phyloP scores from a whole-genome alignment of 495 filamentous ascomycete species.

The Halenospora varia region DNA sequence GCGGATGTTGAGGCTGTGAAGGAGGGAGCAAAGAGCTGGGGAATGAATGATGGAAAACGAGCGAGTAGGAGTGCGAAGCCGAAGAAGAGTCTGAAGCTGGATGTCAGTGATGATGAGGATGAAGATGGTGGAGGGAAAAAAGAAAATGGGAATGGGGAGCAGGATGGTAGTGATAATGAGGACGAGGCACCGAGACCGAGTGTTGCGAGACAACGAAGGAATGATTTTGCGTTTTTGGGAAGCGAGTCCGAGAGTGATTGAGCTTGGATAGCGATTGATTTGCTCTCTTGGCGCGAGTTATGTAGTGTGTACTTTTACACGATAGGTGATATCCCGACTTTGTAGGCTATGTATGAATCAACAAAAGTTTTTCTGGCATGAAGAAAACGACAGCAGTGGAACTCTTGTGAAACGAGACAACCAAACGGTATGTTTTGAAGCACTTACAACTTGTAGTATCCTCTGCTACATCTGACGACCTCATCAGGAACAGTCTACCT shows the following conservation, averaged over 20 bases:
- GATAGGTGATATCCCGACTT: too few relatives aligned
- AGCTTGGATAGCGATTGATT: too few relatives aligned
- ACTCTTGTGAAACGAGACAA: too few relatives aligned
- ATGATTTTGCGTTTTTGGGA: conserved; percentile 24
- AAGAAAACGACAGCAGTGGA: too few relatives aligned
- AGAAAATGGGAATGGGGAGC: conserved; percentile 35
- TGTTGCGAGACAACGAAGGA: conserved; percentile 19
- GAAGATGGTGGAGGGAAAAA: conserved; percentile 41
- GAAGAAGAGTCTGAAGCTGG: conserved; percentile 21
- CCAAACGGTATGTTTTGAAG: too few relatives aligned
- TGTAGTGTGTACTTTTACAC: too few relatives aligned
- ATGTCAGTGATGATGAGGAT: conserved; percentile 32
- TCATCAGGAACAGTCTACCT: too few relatives aligned
- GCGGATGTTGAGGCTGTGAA: conserved; percentile 79
- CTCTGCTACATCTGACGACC: too few relatives aligned
- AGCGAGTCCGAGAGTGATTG: conserved; percentile 16
- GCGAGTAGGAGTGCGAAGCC: conserved; percentile 27
- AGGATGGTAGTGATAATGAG: conserved; percentile 17
- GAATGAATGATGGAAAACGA: conserved; percentile 37
- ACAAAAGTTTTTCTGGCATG: too few relatives aligned
- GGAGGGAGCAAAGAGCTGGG: conserved; percentile 76
- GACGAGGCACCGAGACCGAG: conserved; percentile 1
- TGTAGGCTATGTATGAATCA: too few relatives aligned
- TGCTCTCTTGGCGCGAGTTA: too few relatives aligned
- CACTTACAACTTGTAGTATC: too few relatives aligned